A percentile compares a stretch with the other conserved stretches of the same genome.
phyloP scores from a whole-genome alignment of 805 yeast genomes.

The Kregervanrija fluxuum region DNA sequence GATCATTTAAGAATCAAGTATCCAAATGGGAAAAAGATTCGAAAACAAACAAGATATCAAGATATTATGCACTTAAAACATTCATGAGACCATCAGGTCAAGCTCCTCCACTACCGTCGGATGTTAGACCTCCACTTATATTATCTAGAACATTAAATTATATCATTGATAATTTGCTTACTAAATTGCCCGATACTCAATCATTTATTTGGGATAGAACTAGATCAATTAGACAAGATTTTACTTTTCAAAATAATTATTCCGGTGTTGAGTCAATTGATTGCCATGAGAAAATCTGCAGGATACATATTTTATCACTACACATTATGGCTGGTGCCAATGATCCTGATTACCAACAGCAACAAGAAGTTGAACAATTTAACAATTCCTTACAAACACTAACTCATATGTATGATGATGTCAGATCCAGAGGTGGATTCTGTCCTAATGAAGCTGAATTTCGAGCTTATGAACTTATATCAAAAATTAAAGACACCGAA shows the following conservation, averaged over 20 bases:
- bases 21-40: slow-evolving; percentile 69
- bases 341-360: slow-evolving; percentile 71
- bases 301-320: slow-evolving; percentile 75
- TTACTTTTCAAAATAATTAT: slow-evolving; percentile 90
- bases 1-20: slow-evolving; percentile 83
- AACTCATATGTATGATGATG: slow-evolving; percentile 79
- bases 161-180: slow-evolving; percentile 55
- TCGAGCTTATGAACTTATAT: slow-evolving; percentile 75
- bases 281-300: slow-evolving; percentile 85
- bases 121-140: slow-evolving; percentile 87
- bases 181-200: slow-evolving; percentile 74
- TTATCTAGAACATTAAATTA: slow-evolving; percentile 62
- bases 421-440: slow-evolving; percentile 56
- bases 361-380: slow-evolving; percentile 92
- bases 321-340: slow-evolving; percentile 78
- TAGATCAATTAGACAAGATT: slow-evolving; percentile 92
- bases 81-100: slow-evolving; percentile 97
- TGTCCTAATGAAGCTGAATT: slow-evolving; percentile 90
- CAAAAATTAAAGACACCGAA: slow-evolving; percentile 80
- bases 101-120: slow-evolving; percentile 95
- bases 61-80: slow-evolving; percentile 70
- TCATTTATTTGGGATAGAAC: slow-evolving; percentile 96
- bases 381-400: slow-evolving; percentile 86
- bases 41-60: slow-evolving; percentile 48
- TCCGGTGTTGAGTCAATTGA: slow-evolving; percentile 90